Conservation (phyloP, 305 asterid genomes). For the Stenogyne calaminthoides region DNA sequence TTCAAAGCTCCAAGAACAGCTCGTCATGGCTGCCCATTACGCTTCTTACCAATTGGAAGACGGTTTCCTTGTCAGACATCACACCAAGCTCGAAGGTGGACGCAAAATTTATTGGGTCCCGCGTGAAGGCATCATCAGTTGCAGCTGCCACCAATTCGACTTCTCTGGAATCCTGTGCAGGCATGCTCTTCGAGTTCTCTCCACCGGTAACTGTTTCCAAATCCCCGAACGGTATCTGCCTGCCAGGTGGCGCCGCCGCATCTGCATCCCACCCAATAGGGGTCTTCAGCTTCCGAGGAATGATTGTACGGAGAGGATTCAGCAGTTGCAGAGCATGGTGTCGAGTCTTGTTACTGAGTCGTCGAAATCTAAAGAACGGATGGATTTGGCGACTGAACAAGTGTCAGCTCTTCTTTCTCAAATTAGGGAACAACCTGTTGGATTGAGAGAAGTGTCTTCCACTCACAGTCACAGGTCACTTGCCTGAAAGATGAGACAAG, state of each 20-base stretch:
- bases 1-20: slow-evolving; percentile 93
- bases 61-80: slow-evolving; percentile 84
- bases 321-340: slow-evolving; percentile 75
- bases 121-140: slow-evolving; percentile 74
- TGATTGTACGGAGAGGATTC: slow-evolving; percentile 72
- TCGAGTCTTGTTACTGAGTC: slow-evolving; percentile 76
- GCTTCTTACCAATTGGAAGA: slow-evolving; percentile 87
- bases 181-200: slow-evolving; percentile 90
- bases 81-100: slow-evolving; percentile 93
- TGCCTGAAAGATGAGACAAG: slow-evolving; percentile 28
- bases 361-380: slow-evolving; percentile 68
- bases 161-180: slow-evolving; percentile 91
- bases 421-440: slow-evolving; percentile 75
- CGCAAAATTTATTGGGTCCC: slow-evolving; percentile 91
- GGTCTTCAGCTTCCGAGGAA: slow-evolving; percentile 45
- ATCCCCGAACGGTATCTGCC: slow-evolving; percentile 85
- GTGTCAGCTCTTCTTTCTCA: slow-evolving; percentile 66
- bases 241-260: slow-evolving; percentile 75
- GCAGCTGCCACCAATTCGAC: slow-evolving; percentile 95
- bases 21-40: slow-evolving; percentile 88
- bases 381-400: slow-evolving; percentile 81
- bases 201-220: slow-evolving; percentile 93
- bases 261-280: slow-evolving; percentile 48
- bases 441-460: slow-evolving; percentile 53
- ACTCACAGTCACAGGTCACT: slow-evolving; percentile 44